These are phyloP conservation scores for Teratosphaeria pseudoeucalypti DNA, from an alignment of 2,329 filamentous ascomycete species.

Conservation along the genomic window DNA sequence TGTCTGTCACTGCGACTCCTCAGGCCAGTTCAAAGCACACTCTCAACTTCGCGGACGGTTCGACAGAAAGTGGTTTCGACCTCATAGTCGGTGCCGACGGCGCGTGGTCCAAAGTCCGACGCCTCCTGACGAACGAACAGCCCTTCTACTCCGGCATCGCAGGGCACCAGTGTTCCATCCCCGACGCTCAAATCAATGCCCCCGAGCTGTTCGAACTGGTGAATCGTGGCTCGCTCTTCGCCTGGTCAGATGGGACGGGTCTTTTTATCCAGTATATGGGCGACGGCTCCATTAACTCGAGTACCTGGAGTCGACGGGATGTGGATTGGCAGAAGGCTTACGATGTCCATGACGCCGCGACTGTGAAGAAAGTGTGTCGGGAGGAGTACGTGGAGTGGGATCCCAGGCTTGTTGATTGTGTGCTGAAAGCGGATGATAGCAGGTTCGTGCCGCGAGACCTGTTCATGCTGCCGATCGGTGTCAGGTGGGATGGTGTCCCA, in stretches of 20 bases:
- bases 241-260: conserved; percentile 20
- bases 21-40: conserved; percentile 10
- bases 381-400: conserved; percentile 20
- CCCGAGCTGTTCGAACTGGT: conserved; percentile 25
- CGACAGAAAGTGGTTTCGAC: conserved; percentile 25
- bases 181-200: conserved; percentile 14
- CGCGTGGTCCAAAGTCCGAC: conserved; percentile 31
- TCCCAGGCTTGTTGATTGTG: conserved; percentile 17
- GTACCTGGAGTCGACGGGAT: conserved; percentile 13
- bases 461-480: conserved; percentile 19
- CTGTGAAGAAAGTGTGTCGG: neutral
- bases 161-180: conserved; percentile 22
- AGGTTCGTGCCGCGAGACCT: conserved; percentile 19
- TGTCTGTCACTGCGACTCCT: conserved; percentile 3
- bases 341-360: conserved; percentile 25
- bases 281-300: conserved; percentile 21
- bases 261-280: conserved; percentile 18
- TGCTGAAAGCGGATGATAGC: conserved; percentile 17
- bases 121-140: conserved; percentile 19
- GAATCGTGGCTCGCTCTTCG: conserved; percentile 23
- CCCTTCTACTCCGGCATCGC: conserved; percentile 25
- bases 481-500: conserved; percentile 38
- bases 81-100: conserved; percentile 36
- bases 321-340: conserved; percentile 27
- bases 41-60: conserved; percentile 28